These are phyloP conservation scores for Ophiostoma angusticollis DNA, from an alignment of 2,329 filamentous ascomycete species.

Conservation along the genomic window DNA sequence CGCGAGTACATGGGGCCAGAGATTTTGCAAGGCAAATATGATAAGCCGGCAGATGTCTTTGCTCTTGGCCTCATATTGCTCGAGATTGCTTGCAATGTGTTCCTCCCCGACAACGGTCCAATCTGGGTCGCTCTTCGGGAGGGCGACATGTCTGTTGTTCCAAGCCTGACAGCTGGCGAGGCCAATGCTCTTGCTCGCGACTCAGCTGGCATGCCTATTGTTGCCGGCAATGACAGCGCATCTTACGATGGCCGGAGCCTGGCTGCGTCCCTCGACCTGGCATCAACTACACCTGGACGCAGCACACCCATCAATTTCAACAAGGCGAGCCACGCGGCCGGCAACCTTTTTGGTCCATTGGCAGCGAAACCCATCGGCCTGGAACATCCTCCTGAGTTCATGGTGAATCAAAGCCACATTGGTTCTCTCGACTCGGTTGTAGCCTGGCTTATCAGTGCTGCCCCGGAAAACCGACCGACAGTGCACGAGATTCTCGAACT, in stretches of 20 bases:
- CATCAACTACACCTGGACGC: conserved; percentile 5
- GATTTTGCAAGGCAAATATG: conserved; percentile 72
- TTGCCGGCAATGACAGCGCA: conserved; percentile 18
- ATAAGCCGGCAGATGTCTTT: conserved; percentile 88
- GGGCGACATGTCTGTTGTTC: conserved; percentile 79
- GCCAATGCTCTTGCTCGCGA: conserved; percentile 61
- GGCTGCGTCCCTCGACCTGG: conserved; percentile 8
- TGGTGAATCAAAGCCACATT: conserved; percentile 61
- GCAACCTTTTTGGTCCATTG: conserved; percentile 31
- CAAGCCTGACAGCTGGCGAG: conserved; percentile 72
- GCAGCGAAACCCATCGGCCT: conserved; percentile 34
- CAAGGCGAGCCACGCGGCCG: conserved; percentile 16
- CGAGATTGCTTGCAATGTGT: conserved; percentile 87
- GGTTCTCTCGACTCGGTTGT: conserved; percentile 76
- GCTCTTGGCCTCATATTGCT: conserved; percentile 88
- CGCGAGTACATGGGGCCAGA: conserved; percentile 94
- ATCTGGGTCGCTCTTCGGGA: conserved; percentile 84
- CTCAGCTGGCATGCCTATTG: conserved; percentile 55
- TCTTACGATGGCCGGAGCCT: conserved; percentile 3
- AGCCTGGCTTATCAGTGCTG: conserved; percentile 72
- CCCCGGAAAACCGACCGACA: conserved; percentile 59
- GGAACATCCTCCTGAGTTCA: conserved; percentile 65
- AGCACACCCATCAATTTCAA: conserved; percentile 6
- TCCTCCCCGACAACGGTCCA: conserved; percentile 81
- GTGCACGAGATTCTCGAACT: conserved; percentile 60